phyloP scores from a whole-genome alignment of 2,329 filamentous ascomycete species.

The Rutstroemia sp. region DNA sequence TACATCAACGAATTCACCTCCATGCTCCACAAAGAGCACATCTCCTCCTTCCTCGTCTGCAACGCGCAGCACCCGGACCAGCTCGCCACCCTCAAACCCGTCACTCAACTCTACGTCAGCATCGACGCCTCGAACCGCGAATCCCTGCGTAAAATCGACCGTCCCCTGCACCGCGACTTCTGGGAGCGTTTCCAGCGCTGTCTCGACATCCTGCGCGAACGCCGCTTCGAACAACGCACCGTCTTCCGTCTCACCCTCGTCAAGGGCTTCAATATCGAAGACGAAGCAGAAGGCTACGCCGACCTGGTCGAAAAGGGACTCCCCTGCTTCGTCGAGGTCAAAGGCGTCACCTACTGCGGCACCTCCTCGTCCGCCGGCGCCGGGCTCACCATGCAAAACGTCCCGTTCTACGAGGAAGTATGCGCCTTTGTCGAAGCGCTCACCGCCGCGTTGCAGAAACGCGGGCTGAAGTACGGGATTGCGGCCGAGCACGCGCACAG shows the following conservation, averaged over 20 bases:
- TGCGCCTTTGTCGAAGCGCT: conserved; percentile 73
- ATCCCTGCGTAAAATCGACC: conserved; percentile 78
- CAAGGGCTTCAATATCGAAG: conserved; percentile 96
- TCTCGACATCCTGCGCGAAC: conserved; percentile 78
- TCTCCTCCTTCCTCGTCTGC: conserved; percentile 92
- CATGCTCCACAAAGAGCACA: conserved; percentile 77
- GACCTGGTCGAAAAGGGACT: conserved; percentile 78
- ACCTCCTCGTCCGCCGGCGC: conserved; percentile 78
- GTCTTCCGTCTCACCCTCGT: conserved; percentile 93
- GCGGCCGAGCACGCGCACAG: conserved; percentile 93
- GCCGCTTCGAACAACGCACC: conserved; percentile 78
- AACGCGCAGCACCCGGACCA: conserved; percentile 96
- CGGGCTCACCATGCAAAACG: conserved; percentile 93
- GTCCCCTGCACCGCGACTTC: conserved; percentile 90
- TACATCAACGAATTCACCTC: conserved; percentile 88
- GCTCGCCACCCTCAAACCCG: conserved; percentile 70
- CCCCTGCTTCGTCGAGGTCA: conserved; percentile 90
- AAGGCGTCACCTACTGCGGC: conserved; percentile 95
- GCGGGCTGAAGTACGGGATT: conserved; percentile 79
- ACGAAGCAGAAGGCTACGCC: conserved; percentile 85
- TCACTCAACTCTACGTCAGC: conserved; percentile 93
- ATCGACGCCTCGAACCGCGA: conserved; percentile 93
- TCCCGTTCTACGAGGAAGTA: conserved; percentile 92
- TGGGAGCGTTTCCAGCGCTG: conserved; percentile 94
- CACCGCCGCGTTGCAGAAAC: conserved; percentile 56